These are phyloP conservation scores for Coemansia sp. DNA, from an alignment of 192 early-diverging fungal genomes.

Conservation along the genomic window DNA sequence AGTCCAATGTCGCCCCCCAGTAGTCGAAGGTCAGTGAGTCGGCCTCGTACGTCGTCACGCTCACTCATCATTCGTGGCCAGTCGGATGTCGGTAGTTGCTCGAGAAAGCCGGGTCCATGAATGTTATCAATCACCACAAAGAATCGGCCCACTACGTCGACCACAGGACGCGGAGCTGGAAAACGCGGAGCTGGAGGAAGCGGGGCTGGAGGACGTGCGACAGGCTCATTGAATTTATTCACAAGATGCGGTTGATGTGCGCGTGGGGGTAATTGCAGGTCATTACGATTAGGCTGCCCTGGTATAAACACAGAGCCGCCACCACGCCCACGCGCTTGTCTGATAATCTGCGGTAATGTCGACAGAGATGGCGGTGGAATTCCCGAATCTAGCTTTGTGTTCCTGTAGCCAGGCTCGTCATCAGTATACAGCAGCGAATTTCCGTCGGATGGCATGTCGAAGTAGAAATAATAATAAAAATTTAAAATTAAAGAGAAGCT, in stretches of 20 bases:
- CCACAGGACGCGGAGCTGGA: background rate
- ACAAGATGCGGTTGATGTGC: conserved; percentile 3
- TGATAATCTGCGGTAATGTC: conserved; percentile 15
- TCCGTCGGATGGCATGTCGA: conserved; percentile 18
- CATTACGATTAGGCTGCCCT: background rate
- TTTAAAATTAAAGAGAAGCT: no score
- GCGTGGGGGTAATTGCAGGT: background rate
- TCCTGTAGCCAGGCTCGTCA: conserved; percentile 30
- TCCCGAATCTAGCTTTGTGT: conserved; percentile 21
- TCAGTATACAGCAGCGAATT: conserved; percentile 30
- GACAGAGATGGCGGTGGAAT: conserved; percentile 31
- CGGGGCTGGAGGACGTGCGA: no score
- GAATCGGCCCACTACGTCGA: background rate
- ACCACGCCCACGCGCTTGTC: background rate
- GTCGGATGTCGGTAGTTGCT: conserved; percentile 22
- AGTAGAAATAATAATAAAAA: no score
- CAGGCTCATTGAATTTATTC: background rate
- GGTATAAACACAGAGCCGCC: background rate
- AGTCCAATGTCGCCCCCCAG: conserved; percentile 14
- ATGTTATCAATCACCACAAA: conserved; percentile 10
- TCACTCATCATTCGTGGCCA: conserved; percentile 53
- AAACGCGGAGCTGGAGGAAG: no score
- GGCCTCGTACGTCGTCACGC: conserved; percentile 26
- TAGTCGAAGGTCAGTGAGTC: conserved; percentile 19
- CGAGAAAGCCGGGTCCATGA: conserved; percentile 14